Percentiles rank a stretch among this genome's conserved stretches.
phyloP scores from a whole-genome alignment of 2,329 filamentous ascomycete genomes.

The Ilyonectria destructans region DNA sequence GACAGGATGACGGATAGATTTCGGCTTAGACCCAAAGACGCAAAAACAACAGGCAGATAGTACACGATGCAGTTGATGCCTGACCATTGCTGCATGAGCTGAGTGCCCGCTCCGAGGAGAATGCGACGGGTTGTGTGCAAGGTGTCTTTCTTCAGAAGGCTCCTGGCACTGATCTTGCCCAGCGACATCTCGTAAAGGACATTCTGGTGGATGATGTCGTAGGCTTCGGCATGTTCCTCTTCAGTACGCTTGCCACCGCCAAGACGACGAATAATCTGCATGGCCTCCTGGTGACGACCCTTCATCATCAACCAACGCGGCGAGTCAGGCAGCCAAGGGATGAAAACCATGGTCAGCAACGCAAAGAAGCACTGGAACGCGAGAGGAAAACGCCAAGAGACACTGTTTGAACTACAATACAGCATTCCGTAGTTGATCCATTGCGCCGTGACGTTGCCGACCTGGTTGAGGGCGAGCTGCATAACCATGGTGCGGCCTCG shows the following conservation, averaged over 20 bases:
- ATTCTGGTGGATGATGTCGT: no score
- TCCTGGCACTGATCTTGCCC: no score
- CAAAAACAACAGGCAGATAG: conserved; percentile 64
- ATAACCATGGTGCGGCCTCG: conserved; percentile 25
- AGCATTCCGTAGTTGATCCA: conserved; percentile 60
- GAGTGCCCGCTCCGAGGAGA: conserved; percentile 29
- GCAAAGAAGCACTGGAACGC: conserved; percentile 56
- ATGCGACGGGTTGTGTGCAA: conserved; percentile 13
- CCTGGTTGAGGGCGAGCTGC: conserved; percentile 46
- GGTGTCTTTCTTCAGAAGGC: no score
- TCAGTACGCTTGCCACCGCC: no score
- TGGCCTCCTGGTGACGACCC: no score
- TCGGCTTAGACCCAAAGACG: no score
- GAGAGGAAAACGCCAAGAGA: conserved; percentile 63
- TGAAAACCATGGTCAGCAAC: conserved; percentile 50
- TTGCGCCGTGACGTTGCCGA: conserved; percentile 53
- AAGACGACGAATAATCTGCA: no score
- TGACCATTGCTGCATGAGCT: conserved; percentile 33
- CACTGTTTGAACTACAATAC: conserved; percentile 47
- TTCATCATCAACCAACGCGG: no score
- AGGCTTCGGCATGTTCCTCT: no score
- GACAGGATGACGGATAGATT: no score
- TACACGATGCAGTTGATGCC: conserved; percentile 38
- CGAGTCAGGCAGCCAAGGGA: conserved; percentile 42
- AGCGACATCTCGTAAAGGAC: no score